Evolutionary conservation across 768 basidiomycete genomes (phyloP), one percentile per base, ranked within the genome.

Genomic region (Mycena kentingensis): DNA sequence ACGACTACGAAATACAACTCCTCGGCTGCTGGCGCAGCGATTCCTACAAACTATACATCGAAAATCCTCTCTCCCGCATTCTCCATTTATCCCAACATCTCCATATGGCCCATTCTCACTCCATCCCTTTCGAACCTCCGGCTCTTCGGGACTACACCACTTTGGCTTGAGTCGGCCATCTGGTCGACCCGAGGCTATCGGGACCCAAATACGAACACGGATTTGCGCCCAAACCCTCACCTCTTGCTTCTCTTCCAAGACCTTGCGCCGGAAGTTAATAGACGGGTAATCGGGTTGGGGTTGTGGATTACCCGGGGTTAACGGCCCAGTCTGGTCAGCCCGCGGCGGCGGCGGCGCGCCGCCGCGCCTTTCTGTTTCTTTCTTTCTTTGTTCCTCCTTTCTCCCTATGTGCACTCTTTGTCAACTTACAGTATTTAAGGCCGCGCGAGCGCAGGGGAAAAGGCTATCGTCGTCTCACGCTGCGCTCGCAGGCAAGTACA

Each of bases 21-120:
- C 61, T 74, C 2, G 69, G 72, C 8, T 64, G 67, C 13, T 73
- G 73, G 73, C 55, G 62, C 5, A 71, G 70, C 48, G 65, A 73
- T 43, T 63, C 67, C 15, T 74, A 72, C 65, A 71, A 70, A 39
- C 65, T 73, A 10, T 74, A 75, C 60, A 64, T 73, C 24, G 71
- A 75, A 15, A 45, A 60, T 5, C 55, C 61, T 1, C 22, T 24
- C 3, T 50, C 62, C 13, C 58, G 62, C 1, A 42, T 70, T 31
- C 64, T 72, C 16, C 57, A 62, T 24, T 61, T 74, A 19, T 71
- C 70, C 27, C 56, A 66, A 37, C 60, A 53, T 54, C 66, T 74
- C 31, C 70, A 71, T 61, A 25, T 58, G 64, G 54, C 54, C 48
- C 41, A 21, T 50, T 41, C 54, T 50, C 54, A 47, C 36, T 16